phyloP scores from a whole-genome alignment of 768 basidiomycete species.

The Tricholoma bakamatsutake region DNA sequence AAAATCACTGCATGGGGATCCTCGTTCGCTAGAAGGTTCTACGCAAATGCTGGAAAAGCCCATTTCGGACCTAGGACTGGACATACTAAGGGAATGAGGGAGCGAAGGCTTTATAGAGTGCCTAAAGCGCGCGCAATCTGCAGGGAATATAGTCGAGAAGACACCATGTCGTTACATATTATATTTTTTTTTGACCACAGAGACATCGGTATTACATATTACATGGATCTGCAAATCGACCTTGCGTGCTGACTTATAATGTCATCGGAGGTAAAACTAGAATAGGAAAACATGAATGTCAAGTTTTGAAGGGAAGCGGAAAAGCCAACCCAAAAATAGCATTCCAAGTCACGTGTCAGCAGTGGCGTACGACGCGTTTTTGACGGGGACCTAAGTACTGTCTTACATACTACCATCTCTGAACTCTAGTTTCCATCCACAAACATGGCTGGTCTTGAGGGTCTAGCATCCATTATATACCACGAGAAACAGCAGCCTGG shows the following conservation, averaged over 20 bases:
- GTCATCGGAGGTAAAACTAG: not conserved
- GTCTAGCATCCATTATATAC: slow-evolving; percentile 54
- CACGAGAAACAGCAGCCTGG: slow-evolving; percentile 75
- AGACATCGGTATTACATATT: not conserved
- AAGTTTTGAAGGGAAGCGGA: not conserved
- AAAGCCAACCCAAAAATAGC: not conserved
- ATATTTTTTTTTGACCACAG: not conserved
- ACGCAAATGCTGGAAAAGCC: not conserved
- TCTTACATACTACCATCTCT: not conserved
- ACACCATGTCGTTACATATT: not conserved
- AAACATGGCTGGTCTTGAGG: slow-evolving; percentile 54
- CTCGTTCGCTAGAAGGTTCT: not conserved
- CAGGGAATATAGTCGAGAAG: not conserved
- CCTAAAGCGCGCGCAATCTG: not conserved
- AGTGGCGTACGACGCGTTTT: not conserved
- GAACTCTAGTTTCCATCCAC: not conserved
- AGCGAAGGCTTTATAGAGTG: not conserved
- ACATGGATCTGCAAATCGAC: not conserved
- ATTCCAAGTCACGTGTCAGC: not conserved
- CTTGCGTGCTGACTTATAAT: too few species aligned
- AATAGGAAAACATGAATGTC: not conserved
- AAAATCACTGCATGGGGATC: not conserved
- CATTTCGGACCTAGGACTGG: not conserved
- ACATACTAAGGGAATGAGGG: not conserved
- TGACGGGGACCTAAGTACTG: not conserved